Conservation (phyloP, 106 monocot species). For the Dendrobium chrysotoxum region DNA sequence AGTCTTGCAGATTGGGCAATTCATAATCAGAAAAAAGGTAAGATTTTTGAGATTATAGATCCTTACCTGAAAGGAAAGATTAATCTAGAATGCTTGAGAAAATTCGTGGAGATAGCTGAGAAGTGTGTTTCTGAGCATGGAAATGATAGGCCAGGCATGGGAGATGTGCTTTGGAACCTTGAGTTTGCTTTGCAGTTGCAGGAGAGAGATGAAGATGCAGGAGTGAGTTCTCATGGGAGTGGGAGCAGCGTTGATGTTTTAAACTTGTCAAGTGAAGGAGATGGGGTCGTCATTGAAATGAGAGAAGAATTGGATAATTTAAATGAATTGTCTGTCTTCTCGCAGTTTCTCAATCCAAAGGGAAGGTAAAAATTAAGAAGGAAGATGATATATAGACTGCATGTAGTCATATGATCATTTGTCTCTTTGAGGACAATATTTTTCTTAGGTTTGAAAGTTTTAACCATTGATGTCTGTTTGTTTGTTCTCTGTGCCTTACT, state of each 20-base stretch:
- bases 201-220: slow-evolving; percentile 26
- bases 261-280: not conserved
- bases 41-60: slow-evolving; percentile 40
- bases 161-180: slow-evolving; percentile 84
- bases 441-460: no score
- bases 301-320: not conserved
- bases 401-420: no score
- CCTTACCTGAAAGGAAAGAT: slow-evolving; percentile 46
- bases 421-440: no score
- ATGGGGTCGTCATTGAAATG: not conserved
- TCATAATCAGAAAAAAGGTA: slow-evolving; percentile 31
- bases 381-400: not conserved
- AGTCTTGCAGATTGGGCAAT: slow-evolving; percentile 70
- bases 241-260: not conserved
- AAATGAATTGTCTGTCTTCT: slow-evolving; percentile 3
- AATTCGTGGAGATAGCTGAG: slow-evolving; percentile 50
- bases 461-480: no score
- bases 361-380: slow-evolving; percentile 4
- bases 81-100: slow-evolving; percentile 50
- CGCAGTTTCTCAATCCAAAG: slow-evolving; percentile 4
- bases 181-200: slow-evolving; percentile 56
- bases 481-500: no score
- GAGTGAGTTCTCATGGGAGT: not conserved
- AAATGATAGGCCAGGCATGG: slow-evolving; percentile 63
- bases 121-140: slow-evolving; percentile 67